These are phyloP conservation scores for Candida awuae DNA, from an alignment of 805 yeast species.

Conservation along the genomic window DNA sequence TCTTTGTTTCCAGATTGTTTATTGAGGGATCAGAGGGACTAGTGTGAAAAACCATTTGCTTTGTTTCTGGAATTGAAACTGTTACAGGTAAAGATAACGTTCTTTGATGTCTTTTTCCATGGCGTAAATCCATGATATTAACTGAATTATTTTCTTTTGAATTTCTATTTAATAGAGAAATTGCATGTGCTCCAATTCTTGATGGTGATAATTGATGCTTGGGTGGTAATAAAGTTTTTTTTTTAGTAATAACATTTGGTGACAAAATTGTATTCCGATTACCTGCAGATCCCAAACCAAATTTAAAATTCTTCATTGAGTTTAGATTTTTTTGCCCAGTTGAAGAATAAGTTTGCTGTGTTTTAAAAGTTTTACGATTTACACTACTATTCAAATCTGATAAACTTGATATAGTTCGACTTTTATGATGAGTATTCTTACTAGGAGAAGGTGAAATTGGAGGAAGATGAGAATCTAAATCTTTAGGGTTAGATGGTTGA, in stretches of 20 bases:
- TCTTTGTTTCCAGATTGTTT: conserved; percentile 28
- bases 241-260: background rate
- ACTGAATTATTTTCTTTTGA: conserved; percentile 19
- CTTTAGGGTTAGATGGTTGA: too few relatives aligned
- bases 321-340: conserved; percentile 6
- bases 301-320: conserved; percentile 24
- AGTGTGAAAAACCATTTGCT: conserved; percentile 22
- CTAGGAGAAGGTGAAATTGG: conserved; percentile 6
- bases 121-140: conserved; percentile 19
- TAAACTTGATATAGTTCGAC: conserved; percentile 12
- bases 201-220: conserved; percentile 52
- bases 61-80: conserved; percentile 28
- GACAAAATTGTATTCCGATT: background rate
- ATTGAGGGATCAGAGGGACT: conserved; percentile 16
- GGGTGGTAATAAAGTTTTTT: conserved; percentile 16
- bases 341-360: too few relatives aligned
- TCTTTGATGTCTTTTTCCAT: conserved; percentile 30
- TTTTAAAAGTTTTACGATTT: too few relatives aligned
- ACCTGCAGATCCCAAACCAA: conserved; percentile 24
- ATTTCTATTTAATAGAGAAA: conserved; percentile 38
- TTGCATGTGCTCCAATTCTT: conserved; percentile 65
- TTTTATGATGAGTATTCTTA: conserved; percentile 7
- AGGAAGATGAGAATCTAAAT: background rate
- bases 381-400: conserved; percentile 10
- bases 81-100: conserved; percentile 35